These are phyloP conservation scores for Forsythia suspensa DNA, from an alignment of 257 asterid genomes.

Conservation along the genomic window DNA sequence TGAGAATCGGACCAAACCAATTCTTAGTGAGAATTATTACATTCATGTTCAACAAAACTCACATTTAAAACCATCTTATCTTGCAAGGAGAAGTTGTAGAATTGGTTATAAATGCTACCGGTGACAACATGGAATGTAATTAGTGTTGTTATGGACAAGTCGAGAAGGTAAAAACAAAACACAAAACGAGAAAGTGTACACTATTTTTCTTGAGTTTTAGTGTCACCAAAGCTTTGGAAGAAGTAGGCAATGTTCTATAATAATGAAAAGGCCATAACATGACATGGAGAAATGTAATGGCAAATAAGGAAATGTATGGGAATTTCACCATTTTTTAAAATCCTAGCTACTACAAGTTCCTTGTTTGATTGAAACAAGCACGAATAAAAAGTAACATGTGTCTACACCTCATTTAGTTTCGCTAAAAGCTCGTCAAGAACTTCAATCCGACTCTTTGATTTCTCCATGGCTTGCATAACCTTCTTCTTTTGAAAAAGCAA, in stretches of 20 bases:
- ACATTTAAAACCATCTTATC: slow-evolving; percentile 21
- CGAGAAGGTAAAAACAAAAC: too few relatives aligned
- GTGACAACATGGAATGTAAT: too few relatives aligned
- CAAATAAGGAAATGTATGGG: background rate
- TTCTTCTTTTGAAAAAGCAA: slow-evolving; percentile 78
- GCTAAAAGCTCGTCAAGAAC: slow-evolving; percentile 71
- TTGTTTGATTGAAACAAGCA: background rate
- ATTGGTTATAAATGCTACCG: too few relatives aligned
- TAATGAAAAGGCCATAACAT: background rate
- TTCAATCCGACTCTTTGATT: slow-evolving; percentile 73
- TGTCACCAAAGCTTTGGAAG: background rate
- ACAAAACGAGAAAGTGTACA: background rate
- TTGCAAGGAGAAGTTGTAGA: too few relatives aligned
- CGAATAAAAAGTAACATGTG: background rate
- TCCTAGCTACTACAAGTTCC: background rate
- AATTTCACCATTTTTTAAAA: background rate
- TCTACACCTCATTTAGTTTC: slow-evolving; percentile 72
- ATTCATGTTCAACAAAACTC: too few relatives aligned
- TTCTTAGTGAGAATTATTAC: too few relatives aligned
- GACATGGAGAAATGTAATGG: background rate
- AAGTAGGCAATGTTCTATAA: background rate
- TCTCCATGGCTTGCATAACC: slow-evolving; percentile 90
- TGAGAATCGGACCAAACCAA: background rate
- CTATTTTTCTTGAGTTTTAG: background rate
- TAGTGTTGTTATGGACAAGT: too few relatives aligned